These are phyloP conservation scores for Aaosphaeria pasadenensis DNA, from an alignment of 2,329 filamentous ascomycete species.

Conservation along the genomic window DNA sequence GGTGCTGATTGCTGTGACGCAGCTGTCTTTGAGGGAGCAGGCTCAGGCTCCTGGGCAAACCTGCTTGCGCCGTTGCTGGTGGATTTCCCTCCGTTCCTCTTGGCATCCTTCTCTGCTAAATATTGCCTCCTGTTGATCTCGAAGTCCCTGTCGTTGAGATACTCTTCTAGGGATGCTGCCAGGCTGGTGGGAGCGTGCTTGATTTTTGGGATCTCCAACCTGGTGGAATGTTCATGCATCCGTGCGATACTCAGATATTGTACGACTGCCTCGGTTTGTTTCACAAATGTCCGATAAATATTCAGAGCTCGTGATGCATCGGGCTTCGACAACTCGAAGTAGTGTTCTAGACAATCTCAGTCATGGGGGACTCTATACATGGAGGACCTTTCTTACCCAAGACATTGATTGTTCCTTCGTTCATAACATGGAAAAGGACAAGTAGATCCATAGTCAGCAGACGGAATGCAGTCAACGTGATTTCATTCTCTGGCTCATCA, in stretches of 20 bases:
- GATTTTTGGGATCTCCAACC: conserved; percentile 91
- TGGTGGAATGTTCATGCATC: conserved; percentile 86
- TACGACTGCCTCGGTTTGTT: conserved; percentile 89
- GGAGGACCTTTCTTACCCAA: conserved; percentile 60
- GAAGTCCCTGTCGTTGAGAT: conserved; percentile 91
- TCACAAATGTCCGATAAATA: conserved; percentile 89
- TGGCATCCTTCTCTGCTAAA: conserved; percentile 78
- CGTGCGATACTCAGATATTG: conserved; percentile 83
- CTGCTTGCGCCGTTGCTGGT: conserved; percentile 39
- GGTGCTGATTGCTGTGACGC: conserved; percentile 13
- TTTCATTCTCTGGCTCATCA: conserved; percentile 90
- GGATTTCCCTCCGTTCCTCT: conserved; percentile 49
- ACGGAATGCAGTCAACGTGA: conserved; percentile 89
- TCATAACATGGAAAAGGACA: conserved; percentile 89
- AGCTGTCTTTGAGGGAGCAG: conserved; percentile 16
- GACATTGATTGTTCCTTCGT: conserved; percentile 96
- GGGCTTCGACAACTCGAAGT: conserved; percentile 95
- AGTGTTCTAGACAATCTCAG: conserved; percentile 64
- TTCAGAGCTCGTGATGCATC: conserved; percentile 89
- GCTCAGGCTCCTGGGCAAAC: conserved; percentile 30
- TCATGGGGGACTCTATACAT: not conserved
- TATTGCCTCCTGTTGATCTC: conserved; percentile 92
- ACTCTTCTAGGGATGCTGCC: conserved; percentile 86
- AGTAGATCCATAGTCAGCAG: conserved; percentile 87
- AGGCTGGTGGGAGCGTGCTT: conserved; percentile 95